Percentiles rank a stretch among this genome's conserved stretches.
Evolutionary conservation across 2,329 filamentous ascomycete genomes (phyloP).

Genomic region (Diplocarpon rosae): DNA sequence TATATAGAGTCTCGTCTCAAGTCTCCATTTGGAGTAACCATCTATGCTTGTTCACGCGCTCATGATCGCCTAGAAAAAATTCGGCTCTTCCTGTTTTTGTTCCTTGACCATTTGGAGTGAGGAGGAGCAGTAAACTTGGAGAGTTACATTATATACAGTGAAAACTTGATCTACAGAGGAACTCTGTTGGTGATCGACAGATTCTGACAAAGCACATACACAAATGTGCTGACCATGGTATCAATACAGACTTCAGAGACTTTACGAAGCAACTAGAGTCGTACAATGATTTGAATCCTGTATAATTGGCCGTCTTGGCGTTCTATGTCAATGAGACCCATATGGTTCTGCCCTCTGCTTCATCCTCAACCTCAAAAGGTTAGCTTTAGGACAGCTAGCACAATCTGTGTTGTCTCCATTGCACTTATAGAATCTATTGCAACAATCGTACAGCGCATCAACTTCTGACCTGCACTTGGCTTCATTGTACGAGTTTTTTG

Average conservation of each 20-base stretch:
- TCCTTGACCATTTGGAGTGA: slow-evolving; percentile 47
- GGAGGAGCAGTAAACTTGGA: slow-evolving; percentile 41
- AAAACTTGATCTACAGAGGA: not conserved
- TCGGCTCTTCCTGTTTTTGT: slow-evolving; percentile 62
- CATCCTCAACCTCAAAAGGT: slow-evolving; percentile 72
- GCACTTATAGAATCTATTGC: slow-evolving; percentile 73
- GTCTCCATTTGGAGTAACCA: slow-evolving; percentile 36
- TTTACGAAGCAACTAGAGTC: no score
- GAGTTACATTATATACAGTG: no score
- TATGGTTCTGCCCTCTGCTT: slow-evolving; percentile 42
- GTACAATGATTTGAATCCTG: no score
- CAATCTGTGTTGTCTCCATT: slow-evolving; percentile 67
- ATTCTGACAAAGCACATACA: no score
- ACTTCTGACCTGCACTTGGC: slow-evolving; percentile 68
- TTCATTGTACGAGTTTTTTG: slow-evolving; percentile 76
- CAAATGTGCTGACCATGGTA: no score
- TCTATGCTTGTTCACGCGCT: slow-evolving; percentile 99
- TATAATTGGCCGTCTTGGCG: no score
- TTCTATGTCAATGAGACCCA: not conserved
- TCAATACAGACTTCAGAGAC: no score
- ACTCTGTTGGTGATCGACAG: no score
- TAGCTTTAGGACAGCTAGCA: slow-evolving; percentile 76
- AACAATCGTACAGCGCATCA: slow-evolving; percentile 86
- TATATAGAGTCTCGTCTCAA: slow-evolving; percentile 99
- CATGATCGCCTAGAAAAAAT: slow-evolving; percentile 85